phyloP scores from a whole-genome alignment of 2,329 filamentous ascomycete genomes.

The Trichoderma citrinoviride region DNA sequence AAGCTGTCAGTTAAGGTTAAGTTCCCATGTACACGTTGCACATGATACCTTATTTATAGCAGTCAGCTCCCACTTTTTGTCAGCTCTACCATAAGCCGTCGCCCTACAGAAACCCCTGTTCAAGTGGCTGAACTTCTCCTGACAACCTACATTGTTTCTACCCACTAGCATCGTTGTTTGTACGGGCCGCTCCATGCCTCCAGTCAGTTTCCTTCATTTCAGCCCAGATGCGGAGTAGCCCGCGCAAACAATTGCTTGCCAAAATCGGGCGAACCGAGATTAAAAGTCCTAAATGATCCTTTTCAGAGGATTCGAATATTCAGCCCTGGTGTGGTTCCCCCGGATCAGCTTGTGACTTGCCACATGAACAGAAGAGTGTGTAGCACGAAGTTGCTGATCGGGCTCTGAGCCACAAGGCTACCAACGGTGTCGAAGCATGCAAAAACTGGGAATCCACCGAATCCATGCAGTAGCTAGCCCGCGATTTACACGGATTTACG shows the following conservation, averaged over 20 bases:
- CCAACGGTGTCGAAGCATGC: neutral
- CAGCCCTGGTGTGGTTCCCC: neutral
- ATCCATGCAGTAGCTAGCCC: neutral
- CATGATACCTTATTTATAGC: constrained; percentile 8
- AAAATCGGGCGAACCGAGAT: constrained; percentile 2
- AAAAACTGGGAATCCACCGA: neutral
- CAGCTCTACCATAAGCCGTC: constrained; percentile 4
- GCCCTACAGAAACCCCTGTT: neutral
- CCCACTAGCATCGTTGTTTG: neutral
- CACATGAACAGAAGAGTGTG: neutral
- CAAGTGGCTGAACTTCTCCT: neutral
- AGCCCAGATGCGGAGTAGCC: neutral
- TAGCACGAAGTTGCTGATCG: neutral
- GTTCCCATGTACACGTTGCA: neutral
- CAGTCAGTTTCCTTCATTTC: neutral
- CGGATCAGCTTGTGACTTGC: neutral
- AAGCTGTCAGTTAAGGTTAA: neutral
- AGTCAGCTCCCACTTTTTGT: neutral
- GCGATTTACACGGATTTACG: neutral
- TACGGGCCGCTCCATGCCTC: neutral
- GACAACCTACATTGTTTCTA: neutral
- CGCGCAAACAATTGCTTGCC: neutral
- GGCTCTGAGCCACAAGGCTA: neutral
- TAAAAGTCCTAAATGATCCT: neutral
- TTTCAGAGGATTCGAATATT: neutral